These are phyloP conservation scores for grape (Vitis vinifera) DNA, from an alignment of 164 flowering plant genomes.

Conservation along the genomic window ASM3070453v1 NC_081817.1:6687501-6688000, in stretches of 20 bases:
- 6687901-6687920: slow-evolving; percentile 60
- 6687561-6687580: not conserved
- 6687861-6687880: slow-evolving; percentile 45
- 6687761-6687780: slow-evolving; percentile 43
- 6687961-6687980: slow-evolving; percentile 64
- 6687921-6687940: slow-evolving; percentile 67
- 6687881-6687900: slow-evolving; percentile 53
- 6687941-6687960: slow-evolving; percentile 89
- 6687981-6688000: slow-evolving; percentile 67
- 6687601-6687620: slow-evolving; percentile 37
- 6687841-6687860: slow-evolving; percentile 43
- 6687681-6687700: slow-evolving; percentile 45
- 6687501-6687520: not conserved
- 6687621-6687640: slow-evolving; percentile 22
- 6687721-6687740: slow-evolving; percentile 44
- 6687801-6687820: slow-evolving; percentile 43
- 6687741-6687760: slow-evolving; percentile 37
- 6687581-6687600: slow-evolving; percentile 22
- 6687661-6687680: slow-evolving; percentile 40
- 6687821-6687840: slow-evolving; percentile 37
- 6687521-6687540: not conserved
- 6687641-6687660: not conserved
- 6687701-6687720: slow-evolving; percentile 34
- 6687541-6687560: slow-evolving; percentile 2
- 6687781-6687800: slow-evolving; percentile 38